Evolutionary conservation across 495 filamentous ascomycete genomes (phyloP), one percentile per base, ranked within the genome.

Genomic region (Patellaria atrata): DNA sequence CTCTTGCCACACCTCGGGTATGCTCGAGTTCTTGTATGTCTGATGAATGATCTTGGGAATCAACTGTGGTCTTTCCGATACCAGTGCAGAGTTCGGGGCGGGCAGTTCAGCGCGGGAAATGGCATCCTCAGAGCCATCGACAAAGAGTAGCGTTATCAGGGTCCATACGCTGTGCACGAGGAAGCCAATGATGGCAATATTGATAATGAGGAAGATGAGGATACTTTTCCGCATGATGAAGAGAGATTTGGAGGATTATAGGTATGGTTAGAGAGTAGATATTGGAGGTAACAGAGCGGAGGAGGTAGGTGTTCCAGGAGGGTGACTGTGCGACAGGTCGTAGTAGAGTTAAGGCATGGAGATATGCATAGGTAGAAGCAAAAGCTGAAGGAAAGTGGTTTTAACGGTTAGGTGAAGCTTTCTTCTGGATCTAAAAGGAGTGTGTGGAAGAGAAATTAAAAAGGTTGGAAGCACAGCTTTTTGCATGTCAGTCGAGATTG

Each of bases 1-100:
- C 20, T 67, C 68, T 34, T 60, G 55, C 84, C 83, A 91, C 36
- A 75, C 70, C 38, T 61, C 65, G 0, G 83, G 84, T 31, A 92
- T 77, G 7, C 66, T 70, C 33, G 78, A 68, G 51, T 85, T 83
- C 41, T 73, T 70, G 54, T 81, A 92, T 19, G 85, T 84, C 52
- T 92, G 82, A 53, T 92, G 83, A 36, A 92, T 82, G 40, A 91
- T 87, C 62, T 85, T 87, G 22, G 83, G 83, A 33, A 91, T 85
- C 33, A 82, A 57, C 43, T 75, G 71, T 7, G 70, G 68, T 22
- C 68, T 64, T 30, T 60, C 56, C 43, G 70, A 67, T 31, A 75
- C 65, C 23, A 24, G 26, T 30, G n/a, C 27, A 0, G 50, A 51
- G 32, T 45, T 43, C 9, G 48, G 49, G 1, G 49, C 49, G n/a